These are phyloP conservation scores for Achlya hypogyna DNA, from an alignment of 352 stramenopile genomes.

Conservation along the genomic window DNA sequence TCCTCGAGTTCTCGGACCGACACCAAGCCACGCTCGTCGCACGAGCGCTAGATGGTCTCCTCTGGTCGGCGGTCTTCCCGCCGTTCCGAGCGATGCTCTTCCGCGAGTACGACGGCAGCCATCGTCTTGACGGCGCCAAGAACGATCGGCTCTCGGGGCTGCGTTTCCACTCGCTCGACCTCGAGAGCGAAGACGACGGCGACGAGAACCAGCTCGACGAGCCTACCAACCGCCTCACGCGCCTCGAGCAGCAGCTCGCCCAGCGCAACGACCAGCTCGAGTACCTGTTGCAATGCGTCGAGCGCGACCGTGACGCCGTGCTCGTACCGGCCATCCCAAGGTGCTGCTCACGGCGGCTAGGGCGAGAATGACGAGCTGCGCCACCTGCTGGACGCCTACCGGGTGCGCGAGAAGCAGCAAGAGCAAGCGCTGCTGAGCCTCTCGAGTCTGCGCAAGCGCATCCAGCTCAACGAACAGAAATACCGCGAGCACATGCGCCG, in stretches of 20 bases:
- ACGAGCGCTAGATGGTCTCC: constrained; percentile 52
- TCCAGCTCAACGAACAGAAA: constrained; percentile 19
- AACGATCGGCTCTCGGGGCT: not conserved
- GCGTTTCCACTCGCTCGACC: constrained; percentile 9
- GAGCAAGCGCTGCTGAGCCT: constrained; percentile 27
- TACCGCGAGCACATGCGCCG: constrained; percentile 15
- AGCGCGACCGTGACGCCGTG: constrained; percentile 70
- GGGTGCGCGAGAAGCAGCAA: constrained; percentile 56
- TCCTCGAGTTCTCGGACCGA: constrained; percentile 74
- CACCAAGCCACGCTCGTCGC: constrained; percentile 46
- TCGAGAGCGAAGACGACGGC: constrained; percentile 17
- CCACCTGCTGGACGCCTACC: constrained; percentile 55
- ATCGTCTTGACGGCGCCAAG: not conserved
- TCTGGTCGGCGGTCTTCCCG: constrained; percentile 51
- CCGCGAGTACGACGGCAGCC: constrained; percentile 57
- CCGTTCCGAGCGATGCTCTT: constrained; percentile 64
- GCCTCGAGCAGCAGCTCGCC: constrained; percentile 30
- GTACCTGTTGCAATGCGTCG: constrained; percentile 70
- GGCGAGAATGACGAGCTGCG: constrained; percentile 79
- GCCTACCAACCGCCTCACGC: not conserved
- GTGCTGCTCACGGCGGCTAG: not conserved
- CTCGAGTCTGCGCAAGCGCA: constrained; percentile 16
- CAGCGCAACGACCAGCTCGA: constrained; percentile 81
- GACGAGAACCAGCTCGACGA: not conserved
- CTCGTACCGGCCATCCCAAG: constrained; percentile 20